Base-by-base conservation (phyloP, 75 land plant species). In the Gnetum montanum region DNA sequence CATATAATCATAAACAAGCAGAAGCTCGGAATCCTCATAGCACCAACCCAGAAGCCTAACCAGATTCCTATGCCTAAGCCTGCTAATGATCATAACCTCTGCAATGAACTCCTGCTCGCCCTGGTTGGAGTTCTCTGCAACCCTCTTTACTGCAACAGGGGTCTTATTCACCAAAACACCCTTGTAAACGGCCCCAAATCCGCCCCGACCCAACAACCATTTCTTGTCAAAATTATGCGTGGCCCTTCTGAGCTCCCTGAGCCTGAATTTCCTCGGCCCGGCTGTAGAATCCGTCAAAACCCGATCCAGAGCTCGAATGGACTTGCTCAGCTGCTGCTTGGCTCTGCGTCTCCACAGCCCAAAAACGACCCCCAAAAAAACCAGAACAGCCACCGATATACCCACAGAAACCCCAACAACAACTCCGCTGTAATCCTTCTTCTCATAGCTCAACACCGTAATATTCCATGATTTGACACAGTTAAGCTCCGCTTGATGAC, bases 391-490 rank as follows among this genome's bases (percentile, higher is more conserved):
- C 4, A 45, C 3, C 8, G 63, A 20, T 12, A 31, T 10, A 0
- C 31, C 59, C 8, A 61, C 60, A 2, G 49, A 31, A 16, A 67
- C 18, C 0, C 16, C 11, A 40, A 73, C 49, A 43, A 50, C 37
- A 20, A 34, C 8, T 25, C 28, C 41, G 11, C 11, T 7, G 11
- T 3, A 15, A 43, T 22, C 10, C 6, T 2, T 36, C 12, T 26
- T 34, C 49, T 12, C 13, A 49, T 13, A 54, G 45, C 15, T 55
- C 60, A 3, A 20, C 0, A 35, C 60, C 38, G 31, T 46, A 43
- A 80, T 68, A 34, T 25, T 46, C 83, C 83, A 80, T 0, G 65
- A 43, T 46, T 24, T 47, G 12, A 80, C 36, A 40, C 72, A 69
- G 69, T 80, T 73, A 3, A 68, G 49, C 25, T 80, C 60, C 4